Evolutionary conservation across 768 basidiomycete species (phyloP).

Genomic region (Calocybe cyanea): DNA sequence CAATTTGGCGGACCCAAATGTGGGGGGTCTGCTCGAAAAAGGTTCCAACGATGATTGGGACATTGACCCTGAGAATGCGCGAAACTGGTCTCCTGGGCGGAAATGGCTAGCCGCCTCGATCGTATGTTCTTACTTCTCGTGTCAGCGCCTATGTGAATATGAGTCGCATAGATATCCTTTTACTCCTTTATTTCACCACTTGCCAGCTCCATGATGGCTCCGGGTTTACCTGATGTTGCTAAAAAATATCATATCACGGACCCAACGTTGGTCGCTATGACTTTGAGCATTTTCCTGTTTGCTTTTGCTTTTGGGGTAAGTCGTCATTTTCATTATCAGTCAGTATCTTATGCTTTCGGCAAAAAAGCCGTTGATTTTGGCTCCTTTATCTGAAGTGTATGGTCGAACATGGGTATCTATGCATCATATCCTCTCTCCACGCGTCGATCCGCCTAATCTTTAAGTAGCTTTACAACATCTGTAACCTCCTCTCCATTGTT

Average conservation of each 20-base stretch:
- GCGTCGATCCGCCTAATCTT: background rate
- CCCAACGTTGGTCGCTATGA: constrained; percentile 51
- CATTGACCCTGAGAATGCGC: constrained; percentile 54
- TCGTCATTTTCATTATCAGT: no score
- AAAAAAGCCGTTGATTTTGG: constrained; percentile 51
- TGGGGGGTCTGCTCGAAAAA: constrained; percentile 27
- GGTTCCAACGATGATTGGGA: constrained; percentile 53
- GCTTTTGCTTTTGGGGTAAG: constrained; percentile 61
- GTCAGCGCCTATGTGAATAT: background rate
- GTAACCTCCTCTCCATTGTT: constrained; percentile 55
- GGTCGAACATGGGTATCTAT: constrained; percentile 53
- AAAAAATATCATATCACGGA: constrained; percentile 48
- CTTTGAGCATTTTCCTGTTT: constrained; percentile 61
- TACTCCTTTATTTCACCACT: constrained; percentile 52
- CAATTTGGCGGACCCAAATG: background rate
- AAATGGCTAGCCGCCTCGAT: constrained; percentile 57
- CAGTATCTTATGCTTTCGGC: background rate
- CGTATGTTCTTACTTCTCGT: constrained; percentile 33
- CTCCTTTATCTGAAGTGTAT: constrained; percentile 69
- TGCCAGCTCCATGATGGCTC: constrained; percentile 64
- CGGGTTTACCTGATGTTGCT: constrained; percentile 57
- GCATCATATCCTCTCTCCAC: background rate
- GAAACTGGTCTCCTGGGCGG: constrained; percentile 55
- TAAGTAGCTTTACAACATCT: constrained; percentile 47
- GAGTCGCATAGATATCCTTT: constrained; percentile 42